These are phyloP conservation scores for Cymbopogon citratus DNA, from an alignment of 176 grass and related monocot genomes.

Conservation along the genomic window DNA sequence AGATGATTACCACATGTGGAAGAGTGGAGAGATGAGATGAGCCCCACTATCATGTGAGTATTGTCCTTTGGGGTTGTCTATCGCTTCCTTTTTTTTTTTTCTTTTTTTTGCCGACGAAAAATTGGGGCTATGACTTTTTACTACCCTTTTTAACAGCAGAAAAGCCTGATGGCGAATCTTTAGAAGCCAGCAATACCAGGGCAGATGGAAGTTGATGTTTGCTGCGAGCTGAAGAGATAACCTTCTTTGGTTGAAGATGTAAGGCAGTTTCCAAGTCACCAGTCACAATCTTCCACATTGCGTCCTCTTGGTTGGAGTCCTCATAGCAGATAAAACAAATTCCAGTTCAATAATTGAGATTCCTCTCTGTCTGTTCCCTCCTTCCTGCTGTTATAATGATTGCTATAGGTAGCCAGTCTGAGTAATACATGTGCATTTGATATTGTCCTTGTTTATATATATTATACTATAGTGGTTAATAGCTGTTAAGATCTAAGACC, in stretches of 20 bases:
- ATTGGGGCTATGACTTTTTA: background rate
- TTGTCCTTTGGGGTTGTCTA: background rate
- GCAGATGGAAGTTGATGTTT: conserved; percentile 4
- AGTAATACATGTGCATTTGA: conserved; percentile 14
- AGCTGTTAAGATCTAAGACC: conserved; percentile 15
- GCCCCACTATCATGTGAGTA: conserved; percentile 32
- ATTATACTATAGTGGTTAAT: background rate
- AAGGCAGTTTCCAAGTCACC: conserved; percentile 22
- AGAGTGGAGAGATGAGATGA: conserved; percentile 8
- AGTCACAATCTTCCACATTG: conserved; percentile 19
- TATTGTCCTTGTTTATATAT: conserved; percentile 25
- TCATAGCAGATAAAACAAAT: conserved; percentile 24
- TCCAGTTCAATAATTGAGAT: conserved; percentile 42
- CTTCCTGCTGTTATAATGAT: conserved; percentile 17
- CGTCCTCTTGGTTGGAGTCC: background rate
- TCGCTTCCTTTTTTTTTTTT: conserved; percentile 5
- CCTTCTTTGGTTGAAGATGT: conserved; percentile 12
- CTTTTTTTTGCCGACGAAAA: background rate
- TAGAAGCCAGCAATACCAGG: background rate
- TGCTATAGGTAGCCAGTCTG: conserved; percentile 11
- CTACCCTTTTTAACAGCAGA: background rate
- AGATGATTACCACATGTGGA: conserved; percentile 15
- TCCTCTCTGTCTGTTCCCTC: conserved; percentile 18
- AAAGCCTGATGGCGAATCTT: conserved; percentile 16
- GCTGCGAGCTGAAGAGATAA: conserved; percentile 23